Base-by-base conservation (phyloP, 2,329 filamentous ascomycete species). In the Verticillium nonalfalfae region DNA sequence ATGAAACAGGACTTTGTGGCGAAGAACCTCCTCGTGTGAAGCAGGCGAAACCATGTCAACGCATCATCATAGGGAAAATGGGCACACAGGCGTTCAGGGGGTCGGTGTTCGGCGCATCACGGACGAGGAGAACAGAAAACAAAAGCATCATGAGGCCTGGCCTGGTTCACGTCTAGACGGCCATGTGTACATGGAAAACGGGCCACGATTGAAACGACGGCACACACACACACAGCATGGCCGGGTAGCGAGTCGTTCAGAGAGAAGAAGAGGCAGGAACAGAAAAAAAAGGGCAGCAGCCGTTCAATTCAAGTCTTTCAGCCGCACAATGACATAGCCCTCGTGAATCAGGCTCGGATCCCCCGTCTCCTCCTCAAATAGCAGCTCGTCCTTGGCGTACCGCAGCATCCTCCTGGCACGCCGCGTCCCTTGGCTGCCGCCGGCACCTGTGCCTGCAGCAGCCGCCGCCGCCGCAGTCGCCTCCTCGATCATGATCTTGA, bases 271-370 rank as follows among this genome's bases (percentile, higher is more conserved):
- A n/a, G 39, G 4, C 26, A 26, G 26, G 26, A 26, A 26, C 26
- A 26, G 26, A 56, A 18, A 15, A 59, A 62, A 33, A 38, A 66
- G 60, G 50, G 67, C 21, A 65, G 66, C 57, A 65, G 61, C 66
- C 63, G 61, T 62, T 60, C 71, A 85, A 57, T 84, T 78, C 65
- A 85, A 66, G 63, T 86, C 82, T 64, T 73, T 77, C 69, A 77
- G 76, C 35, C 82, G 73, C 3, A 86, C 81, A 2, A 85, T 75
- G 18, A 85, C 77, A 57, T 85, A 85, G 0, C 83, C 83, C 63
- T 79, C 76, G 60, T 76, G 79, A 36, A 86, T 71, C 2, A 76
- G 70, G 2, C 71, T 71, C 9, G 79, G 77, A 54, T 79, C 76
- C 0, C 79, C 81, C 1, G 67, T 68, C 68, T 86, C 83, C 70